These are phyloP conservation scores for Xylaria arbuscula DNA, from an alignment of 2,329 filamentous ascomycete species.

Conservation along the genomic window DNA sequence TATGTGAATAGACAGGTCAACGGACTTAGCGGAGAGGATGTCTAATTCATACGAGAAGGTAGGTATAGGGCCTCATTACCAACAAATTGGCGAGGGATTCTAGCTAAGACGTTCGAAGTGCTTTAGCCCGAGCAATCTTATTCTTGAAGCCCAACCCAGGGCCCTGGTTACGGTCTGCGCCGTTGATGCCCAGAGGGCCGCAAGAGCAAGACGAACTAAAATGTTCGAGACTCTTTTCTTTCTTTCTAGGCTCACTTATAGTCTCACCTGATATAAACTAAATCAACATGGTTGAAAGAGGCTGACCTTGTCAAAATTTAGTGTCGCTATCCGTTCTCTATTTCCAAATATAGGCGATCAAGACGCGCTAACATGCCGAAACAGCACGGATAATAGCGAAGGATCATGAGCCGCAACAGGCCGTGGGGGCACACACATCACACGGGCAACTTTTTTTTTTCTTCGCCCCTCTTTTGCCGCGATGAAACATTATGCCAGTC, in stretches of 20 bases:
- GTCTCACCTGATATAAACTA: not conserved
- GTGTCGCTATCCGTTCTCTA: constrained; percentile 2
- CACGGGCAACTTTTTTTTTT: constrained; percentile 14
- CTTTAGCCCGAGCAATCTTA: constrained; percentile 24
- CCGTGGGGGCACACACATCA: constrained; percentile 14
- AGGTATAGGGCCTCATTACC: constrained; percentile 1
- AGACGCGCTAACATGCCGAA: constrained; percentile 10
- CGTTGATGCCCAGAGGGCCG: constrained; percentile 23
- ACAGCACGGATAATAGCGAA: not conserved
- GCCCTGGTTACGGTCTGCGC: constrained; percentile 1
- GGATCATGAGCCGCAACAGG: constrained; percentile 1
- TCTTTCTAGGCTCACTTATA: not conserved
- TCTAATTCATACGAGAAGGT: constrained; percentile 12
- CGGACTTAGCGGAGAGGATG: constrained; percentile 9
- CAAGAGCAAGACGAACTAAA: not conserved
- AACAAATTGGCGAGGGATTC: not conserved
- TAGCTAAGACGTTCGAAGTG: constrained; percentile 6
- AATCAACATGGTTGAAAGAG: not conserved
- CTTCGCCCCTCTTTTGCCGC: constrained; percentile 3
- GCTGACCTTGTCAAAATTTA: not conserved
- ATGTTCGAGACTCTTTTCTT: constrained; percentile 17
- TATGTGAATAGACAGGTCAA: constrained; percentile 3
- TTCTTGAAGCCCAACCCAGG: constrained; percentile 33
- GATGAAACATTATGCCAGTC: constrained; percentile 13
- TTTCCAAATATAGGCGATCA: constrained; percentile 30